Evolutionary conservation across 2,329 filamentous ascomycete genomes (phyloP), one percentile per base, ranked within the genome.

Genomic region (Fusarium redolens): DNA sequence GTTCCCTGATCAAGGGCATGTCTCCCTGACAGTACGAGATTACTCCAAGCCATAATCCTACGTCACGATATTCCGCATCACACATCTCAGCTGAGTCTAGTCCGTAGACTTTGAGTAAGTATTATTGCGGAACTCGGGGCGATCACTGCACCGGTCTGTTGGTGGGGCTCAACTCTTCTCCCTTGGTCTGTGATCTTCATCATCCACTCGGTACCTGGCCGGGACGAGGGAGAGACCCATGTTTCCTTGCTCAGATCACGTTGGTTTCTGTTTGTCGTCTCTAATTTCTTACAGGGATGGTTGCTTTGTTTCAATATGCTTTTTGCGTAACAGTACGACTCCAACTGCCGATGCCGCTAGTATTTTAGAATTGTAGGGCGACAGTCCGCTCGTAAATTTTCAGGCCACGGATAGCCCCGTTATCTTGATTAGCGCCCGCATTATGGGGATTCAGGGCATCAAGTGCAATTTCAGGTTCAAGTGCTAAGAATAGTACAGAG

Each of bases 181-280:
- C 30, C 22, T 25, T 48, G 65, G 22, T 44, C 28, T 11, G 25
- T 52, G 41, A 60, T 62, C 65, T n/a, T 12, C 43, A 50, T 51
- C 56, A 18, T 31, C 38, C 14, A 41, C 25, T n/a, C 28, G 51
- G 54, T 56, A 33, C 10, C 61, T 48, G n/a, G 15, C 22, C 20
- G 10, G 50, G 40, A 60, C 15, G 4, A 38, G 28, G 22, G 15
- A 35, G 25, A 30, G 54, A 43, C 13, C 51, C 61, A 51, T 67
- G 62, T 14, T 12, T 7, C 47, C 28, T 28, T 51, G 20, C 35
- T 52, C 58, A 30, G 50, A 65, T 69, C 65, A 65, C 65, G 6
- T 31, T 31, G 9, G 11, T 14, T 22, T 15, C 22, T 40, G 22
- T 12, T 52, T 20, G 47, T 18, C 47, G 18, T 4, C 15, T 15